These are phyloP conservation scores for Fusarium euwallaceae DNA, from an alignment of 2,329 filamentous ascomycete genomes.

Conservation along the genomic window DNA sequence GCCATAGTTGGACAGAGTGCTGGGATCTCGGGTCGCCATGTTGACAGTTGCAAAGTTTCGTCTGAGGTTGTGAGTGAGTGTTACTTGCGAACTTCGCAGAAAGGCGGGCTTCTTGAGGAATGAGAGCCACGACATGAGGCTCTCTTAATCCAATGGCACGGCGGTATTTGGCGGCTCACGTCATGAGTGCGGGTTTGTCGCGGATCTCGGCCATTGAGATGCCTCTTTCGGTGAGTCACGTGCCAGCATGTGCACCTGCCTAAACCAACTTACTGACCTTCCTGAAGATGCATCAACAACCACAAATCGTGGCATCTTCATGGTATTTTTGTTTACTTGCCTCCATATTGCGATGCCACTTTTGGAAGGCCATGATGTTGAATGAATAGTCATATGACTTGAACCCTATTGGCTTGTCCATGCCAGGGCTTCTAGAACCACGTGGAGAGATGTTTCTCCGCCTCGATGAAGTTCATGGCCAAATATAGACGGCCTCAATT, in stretches of 20 bases:
- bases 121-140: slow-evolving; percentile 48
- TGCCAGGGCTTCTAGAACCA: neutral
- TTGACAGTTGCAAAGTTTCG: slow-evolving; percentile 50
- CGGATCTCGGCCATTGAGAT: slow-evolving; percentile 11
- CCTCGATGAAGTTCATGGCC: neutral
- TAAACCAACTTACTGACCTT: slow-evolving; percentile 17
- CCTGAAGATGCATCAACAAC: slow-evolving; percentile 25
- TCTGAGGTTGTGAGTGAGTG: slow-evolving; percentile 41
- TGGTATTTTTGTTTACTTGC: neutral
- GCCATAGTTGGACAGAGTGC: slow-evolving; percentile 92
- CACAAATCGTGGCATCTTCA: neutral
- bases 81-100: slow-evolving; percentile 42
- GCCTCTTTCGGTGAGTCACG: slow-evolving; percentile 36
- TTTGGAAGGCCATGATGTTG: neutral
- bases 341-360: neutral
- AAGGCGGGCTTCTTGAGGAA: slow-evolving; percentile 44
- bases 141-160: slow-evolving; percentile 28
- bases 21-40: slow-evolving; percentile 76
- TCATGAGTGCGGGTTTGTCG: slow-evolving; percentile 23
- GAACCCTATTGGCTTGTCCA: neutral
- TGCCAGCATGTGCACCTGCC: slow-evolving; percentile 13
- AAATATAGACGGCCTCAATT: slow-evolving; percentile 4
- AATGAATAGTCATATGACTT: neutral
- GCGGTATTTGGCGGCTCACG: slow-evolving; percentile 26
- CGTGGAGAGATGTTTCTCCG: neutral